Base-by-base conservation (phyloP, 192 early-diverging fungal genomes). In the Cladochytrium replicatum region DNA sequence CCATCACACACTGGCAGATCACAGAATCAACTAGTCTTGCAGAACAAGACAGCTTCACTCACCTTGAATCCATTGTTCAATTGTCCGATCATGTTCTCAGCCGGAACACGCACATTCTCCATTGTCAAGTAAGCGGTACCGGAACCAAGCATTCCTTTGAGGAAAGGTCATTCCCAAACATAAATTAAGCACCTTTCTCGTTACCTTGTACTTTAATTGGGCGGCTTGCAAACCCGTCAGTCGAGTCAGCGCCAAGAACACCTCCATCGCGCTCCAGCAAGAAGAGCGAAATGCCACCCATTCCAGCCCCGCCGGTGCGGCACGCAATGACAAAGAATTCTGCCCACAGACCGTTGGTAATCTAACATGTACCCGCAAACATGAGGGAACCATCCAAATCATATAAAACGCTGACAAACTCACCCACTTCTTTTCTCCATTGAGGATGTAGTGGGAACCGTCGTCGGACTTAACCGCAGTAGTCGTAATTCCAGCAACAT, bases 371-470 rank as follows among this genome's bases (percentile, higher is more conserved):
- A 60, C 60, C 32, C n/a, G 32, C 32, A 34, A 34, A 9, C 32
- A n/a, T n/a, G n/a, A n/a, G n/a, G n/a, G 32, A 34, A n/a, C 32
- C 32, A n/a, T 8, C 32, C 32, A n/a, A n/a, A n/a, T n/a, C n/a
- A n/a, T n/a, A n/a, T n/a, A n/a, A n/a, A n/a, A n/a, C n/a, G n/a
- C 75, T 82, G 43, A n/a, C n/a, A n/a, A n/a, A n/a, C n/a, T n/a
- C n/a, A 82, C 77, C 79, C 80, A 82, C 56, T 82, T 82, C 73
- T 87, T 87, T 47, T 87, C 85, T 4, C 85, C 85, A 43, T 84
- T 86, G 40, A 84, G 58, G 3, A 85, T 54, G 43, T 70, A 86
- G 30, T 69, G 54, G 37, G 68, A 58, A 1, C 81, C 84, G 38
- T 75, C 73, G 15, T 64, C 63, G 7, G 63, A 38, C 29, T 67